These are phyloP conservation scores for Penicillium sumatraense DNA, from an alignment of 2,329 filamentous ascomycete species.

Conservation along the genomic window DNA sequence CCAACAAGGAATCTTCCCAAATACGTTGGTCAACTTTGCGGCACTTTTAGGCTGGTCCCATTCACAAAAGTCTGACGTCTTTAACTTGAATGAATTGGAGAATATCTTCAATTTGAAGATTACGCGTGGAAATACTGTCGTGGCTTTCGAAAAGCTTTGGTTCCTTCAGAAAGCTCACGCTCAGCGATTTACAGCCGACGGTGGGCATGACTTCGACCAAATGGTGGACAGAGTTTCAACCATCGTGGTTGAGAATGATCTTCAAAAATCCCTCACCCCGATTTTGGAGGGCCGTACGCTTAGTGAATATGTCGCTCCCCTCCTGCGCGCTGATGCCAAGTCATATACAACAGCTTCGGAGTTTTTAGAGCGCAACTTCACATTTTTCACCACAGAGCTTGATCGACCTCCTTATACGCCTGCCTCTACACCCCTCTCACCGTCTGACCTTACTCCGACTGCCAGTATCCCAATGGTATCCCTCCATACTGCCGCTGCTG, in stretches of 20 bases:
- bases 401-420: conserved; percentile 31
- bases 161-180: conserved; percentile 77
- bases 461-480: conserved; percentile 37
- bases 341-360: conserved; percentile 61
- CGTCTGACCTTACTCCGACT: conserved; percentile 21
- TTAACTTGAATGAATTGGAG: conserved; percentile 72
- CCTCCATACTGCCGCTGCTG: conserved; percentile 50
- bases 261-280: conserved; percentile 30
- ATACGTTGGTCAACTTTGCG: conserved; percentile 77
- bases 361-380: conserved; percentile 61
- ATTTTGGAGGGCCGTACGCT: conserved; percentile 43
- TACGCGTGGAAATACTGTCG: conserved; percentile 86
- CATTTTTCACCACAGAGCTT: conserved; percentile 59
- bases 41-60: conserved; percentile 85
- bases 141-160: conserved; percentile 77
- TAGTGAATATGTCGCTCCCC: conserved; percentile 52
- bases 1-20: conserved; percentile 63
- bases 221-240: conserved; percentile 44
- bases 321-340: conserved; percentile 60
- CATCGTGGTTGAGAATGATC: conserved; percentile 28
- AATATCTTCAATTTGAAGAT: conserved; percentile 81
- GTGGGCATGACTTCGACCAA: conserved; percentile 48
- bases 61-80: conserved; percentile 67
- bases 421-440: conserved; percentile 5
- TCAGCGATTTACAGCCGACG: conserved; percentile 50